Percentiles rank a stretch among this genome's conserved stretches.
phyloP scores from a whole-genome alignment of 2,329 filamentous ascomycete genomes.

The Phyllachora maydis region DNA sequence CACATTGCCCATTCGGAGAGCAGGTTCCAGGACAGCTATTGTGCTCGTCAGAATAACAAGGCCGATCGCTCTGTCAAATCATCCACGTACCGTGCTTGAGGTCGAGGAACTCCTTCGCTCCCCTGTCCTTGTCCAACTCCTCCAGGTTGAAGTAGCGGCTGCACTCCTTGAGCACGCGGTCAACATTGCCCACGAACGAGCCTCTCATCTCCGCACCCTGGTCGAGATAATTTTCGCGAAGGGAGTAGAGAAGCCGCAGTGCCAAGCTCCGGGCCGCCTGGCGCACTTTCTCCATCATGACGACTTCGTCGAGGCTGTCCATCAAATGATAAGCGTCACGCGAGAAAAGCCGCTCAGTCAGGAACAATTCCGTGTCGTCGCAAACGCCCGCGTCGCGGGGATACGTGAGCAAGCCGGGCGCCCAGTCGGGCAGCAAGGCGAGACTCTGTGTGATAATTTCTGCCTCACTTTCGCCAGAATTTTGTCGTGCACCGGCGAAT shows the following conservation, averaged over 20 bases:
- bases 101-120: constrained; percentile 11
- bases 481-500: constrained; percentile 11
- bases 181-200: constrained; percentile 19
- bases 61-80: background rate
- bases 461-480: constrained; percentile 9
- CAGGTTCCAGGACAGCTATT: constrained; percentile 20
- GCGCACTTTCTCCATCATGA: constrained; percentile 11
- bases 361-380: constrained; percentile 18
- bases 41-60: constrained; percentile 3
- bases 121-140: constrained; percentile 11
- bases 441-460: constrained; percentile 11
- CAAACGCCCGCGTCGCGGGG: constrained; percentile 21
- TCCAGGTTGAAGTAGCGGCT: constrained; percentile 15
- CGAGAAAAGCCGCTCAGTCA: constrained; percentile 21
- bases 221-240: constrained; percentile 23
- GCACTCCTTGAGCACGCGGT: constrained; percentile 21
- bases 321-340: no score
- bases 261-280: constrained; percentile 17
- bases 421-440: constrained; percentile 22
- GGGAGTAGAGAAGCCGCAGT: constrained; percentile 20
- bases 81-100: constrained; percentile 16
- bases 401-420: constrained; percentile 25
- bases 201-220: constrained; percentile 18
- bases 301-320: constrained; percentile 10
- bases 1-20: constrained; percentile 28